These are phyloP conservation scores for Yarrowia divulgata DNA, from an alignment of 805 yeast genomes.

Conservation along the genomic window DNA sequence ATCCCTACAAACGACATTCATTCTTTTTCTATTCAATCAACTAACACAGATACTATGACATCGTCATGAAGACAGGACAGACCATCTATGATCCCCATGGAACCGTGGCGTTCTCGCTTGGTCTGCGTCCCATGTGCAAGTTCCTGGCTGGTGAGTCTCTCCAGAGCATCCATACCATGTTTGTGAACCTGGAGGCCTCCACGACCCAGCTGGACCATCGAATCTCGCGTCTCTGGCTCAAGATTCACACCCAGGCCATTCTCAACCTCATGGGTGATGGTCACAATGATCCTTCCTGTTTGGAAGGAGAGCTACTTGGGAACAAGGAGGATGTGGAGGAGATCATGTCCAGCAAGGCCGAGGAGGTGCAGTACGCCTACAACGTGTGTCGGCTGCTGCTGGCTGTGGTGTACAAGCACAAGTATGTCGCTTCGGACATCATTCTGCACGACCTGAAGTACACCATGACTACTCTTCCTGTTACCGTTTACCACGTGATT, in stretches of 20 bases:
- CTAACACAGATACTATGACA: slow-evolving; percentile 43
- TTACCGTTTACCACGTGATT: slow-evolving; percentile 45
- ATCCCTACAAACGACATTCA: slow-evolving; percentile 34
- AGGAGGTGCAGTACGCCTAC: slow-evolving; percentile 44
- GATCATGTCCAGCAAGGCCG: slow-evolving; percentile 40
- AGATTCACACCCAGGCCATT: slow-evolving; percentile 43
- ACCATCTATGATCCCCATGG: slow-evolving; percentile 45
- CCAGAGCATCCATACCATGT: slow-evolving; percentile 42
- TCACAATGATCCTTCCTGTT: slow-evolving; percentile 42
- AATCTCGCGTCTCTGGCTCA: slow-evolving; percentile 44
- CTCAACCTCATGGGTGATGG: slow-evolving; percentile 43
- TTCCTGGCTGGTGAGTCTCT: slow-evolving; percentile 45
- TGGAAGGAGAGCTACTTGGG: slow-evolving; percentile 44
- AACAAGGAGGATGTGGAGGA: slow-evolving; percentile 38
- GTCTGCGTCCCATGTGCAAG: slow-evolving; percentile 45
- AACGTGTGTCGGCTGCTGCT: slow-evolving; percentile 43
- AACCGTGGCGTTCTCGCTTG: slow-evolving; percentile 43
- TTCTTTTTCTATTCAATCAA: background rate
- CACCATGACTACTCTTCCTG: slow-evolving; percentile 43
- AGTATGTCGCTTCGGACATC: slow-evolving; percentile 44
- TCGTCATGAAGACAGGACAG: slow-evolving; percentile 45
- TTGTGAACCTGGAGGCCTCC: slow-evolving; percentile 42
- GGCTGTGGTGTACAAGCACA: slow-evolving; percentile 45
- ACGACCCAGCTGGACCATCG: slow-evolving; percentile 42
- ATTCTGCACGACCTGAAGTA: slow-evolving; percentile 43